phyloP scores from a whole-genome alignment of 2,329 filamentous ascomycete genomes.

The Fusarium liriodendri region DNA sequence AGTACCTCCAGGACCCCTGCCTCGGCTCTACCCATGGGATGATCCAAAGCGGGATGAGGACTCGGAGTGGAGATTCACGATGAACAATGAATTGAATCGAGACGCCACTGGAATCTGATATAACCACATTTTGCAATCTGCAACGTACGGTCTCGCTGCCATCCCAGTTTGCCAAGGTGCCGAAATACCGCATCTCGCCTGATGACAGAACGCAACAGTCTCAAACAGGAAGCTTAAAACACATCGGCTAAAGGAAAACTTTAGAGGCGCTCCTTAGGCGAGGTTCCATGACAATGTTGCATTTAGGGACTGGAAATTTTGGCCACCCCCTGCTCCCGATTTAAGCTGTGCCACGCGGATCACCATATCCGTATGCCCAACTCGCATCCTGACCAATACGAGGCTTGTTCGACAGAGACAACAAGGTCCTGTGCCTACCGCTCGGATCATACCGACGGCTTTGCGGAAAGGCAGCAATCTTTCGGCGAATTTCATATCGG shows the following conservation, averaged over 20 bases:
- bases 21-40: background rate
- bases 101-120: background rate
- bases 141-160: background rate
- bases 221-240: background rate
- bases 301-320: background rate
- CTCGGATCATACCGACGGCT: background rate
- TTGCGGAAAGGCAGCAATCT: background rate
- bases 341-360: background rate
- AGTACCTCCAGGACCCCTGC: background rate
- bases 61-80: background rate
- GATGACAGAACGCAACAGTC: background rate
- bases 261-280: background rate
- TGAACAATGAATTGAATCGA: background rate
- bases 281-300: background rate
- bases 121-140: background rate
- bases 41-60: background rate
- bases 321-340: background rate
- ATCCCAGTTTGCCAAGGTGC: background rate
- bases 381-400: background rate
- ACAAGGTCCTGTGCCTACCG: background rate
- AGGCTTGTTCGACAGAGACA: background rate
- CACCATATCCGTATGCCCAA: background rate
- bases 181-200: background rate
- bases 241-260: background rate
- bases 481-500: background rate